phyloP scores from a whole-genome alignment of 352 stramenopile species.

The Blastocystis sp. region DNA sequence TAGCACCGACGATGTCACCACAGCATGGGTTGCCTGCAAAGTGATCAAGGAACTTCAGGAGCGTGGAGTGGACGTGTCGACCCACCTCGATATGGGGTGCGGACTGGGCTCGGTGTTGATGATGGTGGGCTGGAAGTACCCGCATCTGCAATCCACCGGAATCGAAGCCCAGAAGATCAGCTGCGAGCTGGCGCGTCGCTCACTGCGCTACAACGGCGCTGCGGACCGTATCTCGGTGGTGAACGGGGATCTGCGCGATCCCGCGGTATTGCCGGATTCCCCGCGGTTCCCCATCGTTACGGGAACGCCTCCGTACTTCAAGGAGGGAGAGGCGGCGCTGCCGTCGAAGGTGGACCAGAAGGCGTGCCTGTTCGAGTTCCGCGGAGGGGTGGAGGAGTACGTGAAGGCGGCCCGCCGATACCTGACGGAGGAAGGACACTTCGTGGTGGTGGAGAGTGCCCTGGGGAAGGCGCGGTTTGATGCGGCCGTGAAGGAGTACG shows the following conservation, averaged over 20 bases:
- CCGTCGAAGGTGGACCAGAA: slow-evolving; percentile 71
- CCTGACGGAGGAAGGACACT: slow-evolving; percentile 57
- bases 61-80: neutral
- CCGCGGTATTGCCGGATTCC: slow-evolving; percentile 12
- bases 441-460: slow-evolving; percentile 67
- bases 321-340: slow-evolving; percentile 63
- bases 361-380: slow-evolving; percentile 76
- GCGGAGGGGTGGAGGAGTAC: slow-evolving; percentile 78
- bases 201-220: slow-evolving; percentile 71
- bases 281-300: slow-evolving; percentile 76
- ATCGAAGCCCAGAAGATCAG: slow-evolving; percentile 72
- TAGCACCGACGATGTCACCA: slow-evolving; percentile 78
- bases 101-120: slow-evolving; percentile 77
- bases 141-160: slow-evolving; percentile 57
- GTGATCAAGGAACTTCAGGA: slow-evolving; percentile 15
- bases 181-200: slow-evolving; percentile 70
- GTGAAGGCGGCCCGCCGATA: slow-evolving; percentile 73
- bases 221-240: slow-evolving; percentile 26
- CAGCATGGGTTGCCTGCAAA: slow-evolving; percentile 74
- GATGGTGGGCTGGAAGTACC: slow-evolving; percentile 74
- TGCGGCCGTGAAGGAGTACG: slow-evolving; percentile 17
- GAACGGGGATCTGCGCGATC: slow-evolving; percentile 71
- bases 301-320: slow-evolving; percentile 77
- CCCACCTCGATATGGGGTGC: slow-evolving; percentile 75
- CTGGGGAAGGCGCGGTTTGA: slow-evolving; percentile 53